Percentiles rank a stretch among this genome's conserved stretches.
Evolutionary conservation across 2,329 filamentous ascomycete species (phyloP).

Genomic region (Aspergillus jensenii): DNA sequence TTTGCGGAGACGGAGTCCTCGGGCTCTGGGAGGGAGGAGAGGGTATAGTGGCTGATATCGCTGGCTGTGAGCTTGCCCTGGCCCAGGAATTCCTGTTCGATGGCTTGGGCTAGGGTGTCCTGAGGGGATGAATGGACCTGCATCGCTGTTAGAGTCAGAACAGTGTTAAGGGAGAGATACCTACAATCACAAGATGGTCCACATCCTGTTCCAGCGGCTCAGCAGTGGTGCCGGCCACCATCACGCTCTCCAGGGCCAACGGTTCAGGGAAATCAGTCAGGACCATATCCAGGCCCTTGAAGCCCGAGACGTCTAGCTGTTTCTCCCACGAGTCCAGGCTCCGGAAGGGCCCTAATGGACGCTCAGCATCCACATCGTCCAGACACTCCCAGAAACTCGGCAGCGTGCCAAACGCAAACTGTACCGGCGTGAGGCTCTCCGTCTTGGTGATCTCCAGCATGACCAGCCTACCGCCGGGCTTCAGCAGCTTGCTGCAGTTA

Average conservation of each 20-base stretch:
- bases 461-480: constrained; percentile 4
- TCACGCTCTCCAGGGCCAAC: neutral
- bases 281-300: neutral
- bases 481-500: neutral
- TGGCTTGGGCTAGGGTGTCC: neutral
- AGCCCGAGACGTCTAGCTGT: neutral
- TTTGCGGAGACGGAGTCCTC: no score
- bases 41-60: neutral
- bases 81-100: neutral
- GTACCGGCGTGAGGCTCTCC: neutral
- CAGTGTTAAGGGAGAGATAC: neutral
- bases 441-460: constrained; percentile 7
- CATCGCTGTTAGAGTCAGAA: neutral
- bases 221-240: neutral
- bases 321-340: neutral
- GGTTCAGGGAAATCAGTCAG: neutral
- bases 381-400: constrained; percentile 5
- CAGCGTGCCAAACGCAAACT: constrained; percentile 6
- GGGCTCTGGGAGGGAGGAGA: neutral
- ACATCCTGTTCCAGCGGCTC: neutral
- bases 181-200: neutral
- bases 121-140: neutral
- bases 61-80: neutral
- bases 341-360: neutral
- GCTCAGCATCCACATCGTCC: neutral